Percentiles rank a stretch among this genome's conserved stretches.
phyloP scores from a whole-genome alignment of 805 yeast genomes.

The Martiniozyma abietophila region DNA sequence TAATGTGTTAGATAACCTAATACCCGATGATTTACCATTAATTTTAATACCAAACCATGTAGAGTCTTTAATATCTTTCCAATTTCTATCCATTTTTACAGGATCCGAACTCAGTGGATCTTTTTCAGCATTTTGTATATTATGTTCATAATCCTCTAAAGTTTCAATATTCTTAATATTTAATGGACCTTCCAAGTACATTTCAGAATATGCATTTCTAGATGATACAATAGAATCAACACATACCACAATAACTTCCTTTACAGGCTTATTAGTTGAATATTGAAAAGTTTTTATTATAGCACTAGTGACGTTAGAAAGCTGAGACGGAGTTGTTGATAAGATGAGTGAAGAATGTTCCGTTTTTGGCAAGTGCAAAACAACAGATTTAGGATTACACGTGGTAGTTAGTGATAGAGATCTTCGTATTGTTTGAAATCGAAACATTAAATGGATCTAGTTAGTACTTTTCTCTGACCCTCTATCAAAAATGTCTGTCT shows the following conservation, averaged over 20 bases:
- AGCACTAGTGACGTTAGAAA: slow-evolving; percentile 13
- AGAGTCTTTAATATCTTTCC: slow-evolving; percentile 12
- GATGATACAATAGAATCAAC: slow-evolving; percentile 21
- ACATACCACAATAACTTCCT: slow-evolving; percentile 19
- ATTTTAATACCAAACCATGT: slow-evolving; percentile 9
- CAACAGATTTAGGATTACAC: slow-evolving; percentile 14
- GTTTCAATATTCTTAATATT: slow-evolving; percentile 10
- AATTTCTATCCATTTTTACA: slow-evolving; percentile 13
- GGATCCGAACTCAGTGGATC: slow-evolving; percentile 16
- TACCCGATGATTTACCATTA: neutral
- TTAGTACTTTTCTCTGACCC: too few relatives aligned
- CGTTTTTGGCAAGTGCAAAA: slow-evolving; percentile 6
- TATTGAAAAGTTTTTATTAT: slow-evolving; percentile 9
- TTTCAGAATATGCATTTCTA: slow-evolving; percentile 20
- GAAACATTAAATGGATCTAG: neutral
- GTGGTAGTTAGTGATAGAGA: slow-evolving; percentile 13
- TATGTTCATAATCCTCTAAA: slow-evolving; percentile 6
- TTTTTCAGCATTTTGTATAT: slow-evolving; percentile 1
- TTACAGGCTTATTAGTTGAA: slow-evolving; percentile 1
- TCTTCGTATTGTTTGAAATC: too few relatives aligned
- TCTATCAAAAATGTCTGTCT: too few relatives aligned
- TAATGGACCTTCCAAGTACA: slow-evolving; percentile 19
- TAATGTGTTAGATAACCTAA: slow-evolving; percentile 20
- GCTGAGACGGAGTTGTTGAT: slow-evolving; percentile 23
- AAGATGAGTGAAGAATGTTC: slow-evolving; percentile 18